These are phyloP conservation scores for Botrytis fabae DNA, from an alignment of 2,329 filamentous ascomycete species.

Conservation along the genomic window DNA sequence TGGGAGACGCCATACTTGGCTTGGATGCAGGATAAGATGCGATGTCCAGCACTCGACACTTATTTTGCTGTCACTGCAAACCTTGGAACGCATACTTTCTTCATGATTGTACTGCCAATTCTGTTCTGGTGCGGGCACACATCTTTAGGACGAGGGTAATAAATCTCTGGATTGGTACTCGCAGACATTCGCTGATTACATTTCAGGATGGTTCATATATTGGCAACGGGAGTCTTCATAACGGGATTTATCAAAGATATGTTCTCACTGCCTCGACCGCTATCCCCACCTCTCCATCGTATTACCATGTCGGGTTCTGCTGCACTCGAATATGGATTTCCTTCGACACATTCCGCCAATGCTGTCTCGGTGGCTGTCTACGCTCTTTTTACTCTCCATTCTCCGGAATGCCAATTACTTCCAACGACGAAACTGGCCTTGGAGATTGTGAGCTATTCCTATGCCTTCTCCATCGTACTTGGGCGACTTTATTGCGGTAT, in stretches of 20 bases:
- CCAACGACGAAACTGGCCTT: slow-evolving; percentile 60
- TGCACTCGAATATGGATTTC: slow-evolving; percentile 94
- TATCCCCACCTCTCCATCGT: slow-evolving; percentile 87
- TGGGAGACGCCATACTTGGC: slow-evolving; percentile 96
- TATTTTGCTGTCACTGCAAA: slow-evolving; percentile 98
- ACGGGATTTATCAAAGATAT: slow-evolving; percentile 95
- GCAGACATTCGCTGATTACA: slow-evolving; percentile 28
- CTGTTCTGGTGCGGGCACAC: slow-evolving; percentile 96
- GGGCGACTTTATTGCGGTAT: slow-evolving; percentile 96
- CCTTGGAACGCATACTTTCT: slow-evolving; percentile 96
- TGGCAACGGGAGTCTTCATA: slow-evolving; percentile 78
- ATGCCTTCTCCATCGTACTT: slow-evolving; percentile 84
- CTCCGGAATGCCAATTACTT: slow-evolving; percentile 61
- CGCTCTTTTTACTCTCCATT: slow-evolving; percentile 68
- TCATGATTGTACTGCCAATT: slow-evolving; percentile 93
- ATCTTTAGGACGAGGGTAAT: slow-evolving; percentile 81
- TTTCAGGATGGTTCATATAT: slow-evolving; percentile 67
- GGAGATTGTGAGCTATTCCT: slow-evolving; percentile 74
- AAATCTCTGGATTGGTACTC: slow-evolving; percentile 32
- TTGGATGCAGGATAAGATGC: slow-evolving; percentile 75
- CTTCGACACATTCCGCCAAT: slow-evolving; percentile 95
- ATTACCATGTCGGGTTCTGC: slow-evolving; percentile 98
- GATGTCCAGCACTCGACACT: slow-evolving; percentile 82
- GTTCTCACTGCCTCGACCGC: slow-evolving; percentile 84
- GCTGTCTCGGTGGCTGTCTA: slow-evolving; percentile 93